These are phyloP conservation scores for Pyrenochaeta sp. DNA, from an alignment of 2,329 filamentous ascomycete genomes.

Conservation along the genomic window DNA sequence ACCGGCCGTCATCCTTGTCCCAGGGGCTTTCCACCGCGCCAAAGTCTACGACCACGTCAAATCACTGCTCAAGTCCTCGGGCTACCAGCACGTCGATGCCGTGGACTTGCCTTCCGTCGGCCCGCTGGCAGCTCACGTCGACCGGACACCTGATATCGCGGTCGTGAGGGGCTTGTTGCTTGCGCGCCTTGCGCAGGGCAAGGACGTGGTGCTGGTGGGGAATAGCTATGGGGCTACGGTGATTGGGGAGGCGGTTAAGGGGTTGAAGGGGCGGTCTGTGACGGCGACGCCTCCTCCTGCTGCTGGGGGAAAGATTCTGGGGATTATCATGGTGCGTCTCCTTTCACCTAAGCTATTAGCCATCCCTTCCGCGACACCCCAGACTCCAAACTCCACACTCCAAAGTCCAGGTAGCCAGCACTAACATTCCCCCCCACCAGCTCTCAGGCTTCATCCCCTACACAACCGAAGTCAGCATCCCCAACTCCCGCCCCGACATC, in stretches of 20 bases:
- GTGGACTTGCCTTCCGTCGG: constrained; percentile 34
- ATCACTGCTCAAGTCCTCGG: constrained; percentile 10
- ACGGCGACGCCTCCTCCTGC: neutral
- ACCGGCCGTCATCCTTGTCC: constrained; percentile 18
- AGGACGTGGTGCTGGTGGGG: constrained; percentile 34
- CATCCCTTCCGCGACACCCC: neutral
- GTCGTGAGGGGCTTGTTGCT: constrained; percentile 20
- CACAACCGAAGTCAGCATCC: constrained; percentile 16
- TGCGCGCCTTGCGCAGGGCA: constrained; percentile 14
- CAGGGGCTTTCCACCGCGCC: constrained; percentile 29
- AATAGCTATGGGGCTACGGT: constrained; percentile 40
- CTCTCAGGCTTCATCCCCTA: constrained; percentile 32
- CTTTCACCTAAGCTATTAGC: too few relatives aligned
- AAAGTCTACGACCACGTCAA: constrained; percentile 26
- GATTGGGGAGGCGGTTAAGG: constrained; percentile 33
- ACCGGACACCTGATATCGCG: constrained; percentile 25
- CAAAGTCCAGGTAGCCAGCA: too few relatives aligned
- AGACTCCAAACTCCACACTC: neutral
- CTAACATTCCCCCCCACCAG: neutral
- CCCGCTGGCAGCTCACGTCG: constrained; percentile 3
- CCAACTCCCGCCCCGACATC: constrained; percentile 21
- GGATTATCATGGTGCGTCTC: constrained; percentile 20
- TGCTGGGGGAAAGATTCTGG: constrained; percentile 21
- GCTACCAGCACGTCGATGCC: constrained; percentile 20
- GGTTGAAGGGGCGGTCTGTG: constrained; percentile 8